Conservation (phyloP, 164 flowering plant species). For the Magnolia sinica region DNA sequence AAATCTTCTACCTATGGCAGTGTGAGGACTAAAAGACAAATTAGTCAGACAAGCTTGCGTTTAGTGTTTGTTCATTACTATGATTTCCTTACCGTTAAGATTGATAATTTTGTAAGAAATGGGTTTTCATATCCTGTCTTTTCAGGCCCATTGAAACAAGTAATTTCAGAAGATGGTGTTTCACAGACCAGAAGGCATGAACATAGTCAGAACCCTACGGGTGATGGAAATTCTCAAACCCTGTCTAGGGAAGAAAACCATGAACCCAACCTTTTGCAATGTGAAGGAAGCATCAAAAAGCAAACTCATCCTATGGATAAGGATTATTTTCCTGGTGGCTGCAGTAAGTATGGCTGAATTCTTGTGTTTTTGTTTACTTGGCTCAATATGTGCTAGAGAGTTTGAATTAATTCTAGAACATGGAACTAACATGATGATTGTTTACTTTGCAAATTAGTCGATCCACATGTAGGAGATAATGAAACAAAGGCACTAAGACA, state of each 20-base stretch:
- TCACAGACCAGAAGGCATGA: constrained; percentile 43
- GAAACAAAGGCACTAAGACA: constrained; percentile 55
- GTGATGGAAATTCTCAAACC: constrained; percentile 40
- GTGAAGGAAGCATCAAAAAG: constrained; percentile 22
- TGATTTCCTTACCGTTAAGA: neutral
- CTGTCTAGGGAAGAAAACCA: constrained; percentile 39
- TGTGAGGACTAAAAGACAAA: constrained; percentile 12
- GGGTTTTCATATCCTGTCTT: neutral
- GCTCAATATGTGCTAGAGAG: neutral
- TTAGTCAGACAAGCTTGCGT: neutral
- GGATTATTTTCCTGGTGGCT: constrained; percentile 20
- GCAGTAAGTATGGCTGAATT: constrained; percentile 19
- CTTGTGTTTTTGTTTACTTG: neutral
- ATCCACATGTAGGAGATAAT: constrained; percentile 29
- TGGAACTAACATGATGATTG: neutral
- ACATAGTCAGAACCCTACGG: constrained; percentile 45
- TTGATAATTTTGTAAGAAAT: neutral
- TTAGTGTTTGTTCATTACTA: no score
- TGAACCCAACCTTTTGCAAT: constrained; percentile 20
- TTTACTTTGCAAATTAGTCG: neutral
- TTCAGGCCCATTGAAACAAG: constrained; percentile 45
- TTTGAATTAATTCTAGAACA: neutral
- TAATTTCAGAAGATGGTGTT: constrained; percentile 34
- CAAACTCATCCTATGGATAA: constrained; percentile 20
- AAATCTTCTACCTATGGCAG: constrained; percentile 14